Base-by-base conservation (phyloP, 2,329 filamentous ascomycete species). In the Colletotrichum lentis region DNA sequence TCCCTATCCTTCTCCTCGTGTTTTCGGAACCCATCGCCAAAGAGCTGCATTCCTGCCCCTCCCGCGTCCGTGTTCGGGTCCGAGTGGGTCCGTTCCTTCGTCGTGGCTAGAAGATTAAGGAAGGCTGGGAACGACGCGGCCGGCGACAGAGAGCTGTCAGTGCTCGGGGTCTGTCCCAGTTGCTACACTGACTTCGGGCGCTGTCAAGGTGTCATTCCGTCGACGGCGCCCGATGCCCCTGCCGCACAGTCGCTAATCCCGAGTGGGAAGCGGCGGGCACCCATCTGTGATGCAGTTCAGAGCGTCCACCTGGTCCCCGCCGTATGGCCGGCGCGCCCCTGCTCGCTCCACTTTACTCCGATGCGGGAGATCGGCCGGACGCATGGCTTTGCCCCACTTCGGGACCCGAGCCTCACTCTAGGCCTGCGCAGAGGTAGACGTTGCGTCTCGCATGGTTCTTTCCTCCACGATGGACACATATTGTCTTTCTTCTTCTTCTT, bases 201-300 rank as follows among this genome's bases (percentile, higher is more conserved):
- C 61, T 65, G 54, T 65, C 65, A 65, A 68, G 22, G 35, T 65
- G 61, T 55, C 65, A 68, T n/a, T 41, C n/a, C 47, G 22, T 31
- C 54, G 60, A 41, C 53, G 60, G 53, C 64, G 64, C 53, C 64
- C 62, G 44, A 50, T 39, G 27, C 54, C 54, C 22, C 20, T 27
- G 24, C 43, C 54, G 61, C 61, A 65, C 61, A 20, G 49, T 68
- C 65, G 65, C 62, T 52, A 61, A 64, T 64, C 54, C 16, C 10
- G 20, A 18, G 27, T n/a, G n/a, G 47, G 22, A 24, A 37, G 49
- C 37, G 8, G 61, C n/a, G n/a, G 16, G 60, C 39, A n/a, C 64
- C 65, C 41, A 65, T 58, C 55, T 65, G 49, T 20, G 66, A 68
- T 68, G 62, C 55, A 39, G 65, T 49, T 35, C 46, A 18, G 52